A percentile compares a stretch with the other conserved stretches of the same genome.
Conservation (phyloP, 129 eudicot genomes). For the Helichrysum umbraculigerum region DNA sequence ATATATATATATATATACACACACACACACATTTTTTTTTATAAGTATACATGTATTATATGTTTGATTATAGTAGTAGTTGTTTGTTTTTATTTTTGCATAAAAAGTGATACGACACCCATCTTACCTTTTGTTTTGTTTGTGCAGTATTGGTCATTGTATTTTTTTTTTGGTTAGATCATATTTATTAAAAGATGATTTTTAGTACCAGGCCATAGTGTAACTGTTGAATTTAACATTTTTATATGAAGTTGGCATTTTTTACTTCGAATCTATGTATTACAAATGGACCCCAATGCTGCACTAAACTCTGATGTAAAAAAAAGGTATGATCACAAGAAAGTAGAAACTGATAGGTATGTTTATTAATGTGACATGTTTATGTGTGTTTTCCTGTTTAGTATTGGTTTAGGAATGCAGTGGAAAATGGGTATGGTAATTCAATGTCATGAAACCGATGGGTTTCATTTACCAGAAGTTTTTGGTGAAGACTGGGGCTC, state of each 20-base stretch:
- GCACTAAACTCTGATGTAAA: not conserved
- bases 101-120: not conserved
- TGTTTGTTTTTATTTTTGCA: no score
- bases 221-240: not conserved
- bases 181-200: not conserved
- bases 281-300: not conserved
- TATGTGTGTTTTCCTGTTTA: not conserved
- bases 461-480: constrained; percentile 63
- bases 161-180: not conserved
- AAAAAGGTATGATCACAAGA: not conserved
- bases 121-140: not conserved
- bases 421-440: constrained; percentile 51
- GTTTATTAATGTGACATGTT: no score
- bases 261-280: no score
- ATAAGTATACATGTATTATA: not conserved
- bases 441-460: constrained; percentile 72
- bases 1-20: no score
- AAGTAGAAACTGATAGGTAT: not conserved
- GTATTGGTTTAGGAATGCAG: constrained; percentile 43
- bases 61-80: not conserved
- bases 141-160: not conserved
- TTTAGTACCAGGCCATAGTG: no score
- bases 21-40: not conserved
- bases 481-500: constrained; percentile 54
- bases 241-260: not conserved